Percentiles rank a stretch among this genome's conserved stretches.
Evolutionary conservation across 139 green algal species (phyloP).

Genomic region (Mychonastes homosphaera): DNA sequence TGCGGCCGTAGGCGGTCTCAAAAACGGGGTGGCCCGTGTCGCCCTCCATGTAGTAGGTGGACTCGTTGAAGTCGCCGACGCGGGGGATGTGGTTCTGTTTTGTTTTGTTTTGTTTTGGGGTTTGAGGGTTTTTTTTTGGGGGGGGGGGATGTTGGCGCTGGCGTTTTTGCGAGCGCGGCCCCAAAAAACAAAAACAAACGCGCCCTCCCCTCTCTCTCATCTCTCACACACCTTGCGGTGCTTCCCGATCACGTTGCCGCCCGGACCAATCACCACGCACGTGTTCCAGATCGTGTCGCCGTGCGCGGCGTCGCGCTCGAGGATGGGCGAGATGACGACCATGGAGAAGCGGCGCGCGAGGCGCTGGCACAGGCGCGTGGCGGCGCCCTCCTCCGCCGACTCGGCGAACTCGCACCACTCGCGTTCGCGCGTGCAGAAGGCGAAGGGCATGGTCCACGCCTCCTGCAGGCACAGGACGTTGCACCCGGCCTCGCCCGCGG

Average conservation of each 20-base stretch:
- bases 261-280: constrained; percentile 88
- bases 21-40: constrained; percentile 88
- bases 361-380: constrained; percentile 26
- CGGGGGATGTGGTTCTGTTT: constrained; percentile 93
- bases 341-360: constrained; percentile 55
- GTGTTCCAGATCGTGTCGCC: constrained; percentile 93
- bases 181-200: too few species aligned
- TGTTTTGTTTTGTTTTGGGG: not conserved
- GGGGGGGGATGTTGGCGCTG: not conserved
- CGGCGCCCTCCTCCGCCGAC: constrained; percentile 46
- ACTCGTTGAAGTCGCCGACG: constrained; percentile 97
- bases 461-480: constrained; percentile 92
- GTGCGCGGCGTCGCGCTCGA: constrained; percentile 78
- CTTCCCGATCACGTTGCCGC: constrained; percentile 82
- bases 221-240: constrained; percentile 67
- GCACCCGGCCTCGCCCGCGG: constrained; percentile 63
- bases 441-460: constrained; percentile 91
- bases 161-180: not conserved
- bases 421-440: constrained; percentile 91
- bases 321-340: constrained; percentile 86
- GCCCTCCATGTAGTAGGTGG: constrained; percentile 96
- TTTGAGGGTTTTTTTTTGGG: not conserved
- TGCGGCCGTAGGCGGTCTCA: constrained; percentile 78
- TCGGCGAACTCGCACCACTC: constrained; percentile 92
- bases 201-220: too few species aligned